Evolutionary conservation across 345 rosid genomes (phyloP), one percentile per base, ranked within the genome.

Genomic region (Populus tremula): DNA sequence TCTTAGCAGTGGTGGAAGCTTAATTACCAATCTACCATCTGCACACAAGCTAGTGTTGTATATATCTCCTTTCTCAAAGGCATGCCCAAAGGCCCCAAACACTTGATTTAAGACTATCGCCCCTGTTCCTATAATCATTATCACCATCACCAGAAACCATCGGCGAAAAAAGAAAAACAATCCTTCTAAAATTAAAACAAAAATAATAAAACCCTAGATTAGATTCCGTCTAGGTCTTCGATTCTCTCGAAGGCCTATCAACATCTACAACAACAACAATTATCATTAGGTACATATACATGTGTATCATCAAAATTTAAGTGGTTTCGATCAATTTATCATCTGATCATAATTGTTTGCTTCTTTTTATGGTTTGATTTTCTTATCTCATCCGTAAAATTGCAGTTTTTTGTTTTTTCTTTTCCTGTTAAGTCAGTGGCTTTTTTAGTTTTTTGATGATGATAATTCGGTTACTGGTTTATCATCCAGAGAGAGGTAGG

Each of bases 181-280:
- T 14, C 27, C 5, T 45, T 72, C 29, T 5, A 45, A 66, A 33
- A 14, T 64, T 13, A 29, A 64, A 27, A 63, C 67, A 21, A 25
- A 13, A 69, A 29, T 5, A 29, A 68, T 20, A 47, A 79, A 70
- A 39, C 80, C 81, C 78, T 71, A 74, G 49, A 9, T 64, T 59
- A 21, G 63, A 49, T 69, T 77, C 33, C n/a, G 59, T 67, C 63
- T 75, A 67, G 79, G 81, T 82, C 75, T 85, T 85, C 82, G 82
- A 64, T 64, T 64, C 76, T 53, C 67, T 79, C 82, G 76, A 64
- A 82, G 85, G 74, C 84, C 76, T 77, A 74, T 79, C 61, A 59
- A 49, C 76, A 78, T 49, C 45, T 41, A 41, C 63, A 39, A 74
- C 68, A 64, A 27, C 66, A 23, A 1, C 68, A 29, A 64, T 16